Base-by-base conservation (phyloP, 2,329 filamentous ascomycete genomes). In the Exserohilum turcica region DNA sequence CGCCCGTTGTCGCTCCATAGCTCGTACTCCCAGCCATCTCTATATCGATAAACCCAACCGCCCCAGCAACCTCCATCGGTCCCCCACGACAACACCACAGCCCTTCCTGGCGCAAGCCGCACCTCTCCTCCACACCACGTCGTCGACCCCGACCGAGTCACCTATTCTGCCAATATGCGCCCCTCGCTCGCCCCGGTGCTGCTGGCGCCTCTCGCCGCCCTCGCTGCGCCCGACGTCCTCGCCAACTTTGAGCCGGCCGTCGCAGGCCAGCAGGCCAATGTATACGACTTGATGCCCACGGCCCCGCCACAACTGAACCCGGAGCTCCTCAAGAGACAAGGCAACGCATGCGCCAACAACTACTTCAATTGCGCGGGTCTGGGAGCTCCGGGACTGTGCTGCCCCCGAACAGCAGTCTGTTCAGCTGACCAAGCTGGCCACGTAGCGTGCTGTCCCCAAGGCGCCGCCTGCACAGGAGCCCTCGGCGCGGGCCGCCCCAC, bases 371-470 rank as follows among this genome's bases (percentile, higher is more conserved):
- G 85, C 72, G 74, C 75, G 28, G 76, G 77, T 54, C 68, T 84
- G 33, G 81, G 80, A 47, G 80, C 80, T 5, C 72, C 80, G 2
- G 77, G 77, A 33, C 77, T 84, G 48, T 87, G 85, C 76, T 87
- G 85, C 70, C 74, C 74, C 29, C 71, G 74, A 35, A 77, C 76
- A 43, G 79, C 82, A 18, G 76, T 78, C 51, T 87, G 85, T 74
- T 79, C 80, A 36, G 77, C 79, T 44, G 85, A 87, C 70, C 71
- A 73, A 35, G 81, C 78, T 32, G 78, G 83, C 48, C 77, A 85
- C 56, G 80, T 86, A 48, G 85, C 84, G 19, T 87, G 85, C 76
- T 87, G 85, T 72, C 84, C 84, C 0, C 77, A 73, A 21, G 79
- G 81, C 44, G 80, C 81, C 12, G 79, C 75, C 24, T 87, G 85